A percentile compares a stretch with the other conserved stretches of the same genome.
phyloP scores from a whole-genome alignment of 2,329 filamentous ascomycete species.

The Sporothrix schenckii region DNA sequence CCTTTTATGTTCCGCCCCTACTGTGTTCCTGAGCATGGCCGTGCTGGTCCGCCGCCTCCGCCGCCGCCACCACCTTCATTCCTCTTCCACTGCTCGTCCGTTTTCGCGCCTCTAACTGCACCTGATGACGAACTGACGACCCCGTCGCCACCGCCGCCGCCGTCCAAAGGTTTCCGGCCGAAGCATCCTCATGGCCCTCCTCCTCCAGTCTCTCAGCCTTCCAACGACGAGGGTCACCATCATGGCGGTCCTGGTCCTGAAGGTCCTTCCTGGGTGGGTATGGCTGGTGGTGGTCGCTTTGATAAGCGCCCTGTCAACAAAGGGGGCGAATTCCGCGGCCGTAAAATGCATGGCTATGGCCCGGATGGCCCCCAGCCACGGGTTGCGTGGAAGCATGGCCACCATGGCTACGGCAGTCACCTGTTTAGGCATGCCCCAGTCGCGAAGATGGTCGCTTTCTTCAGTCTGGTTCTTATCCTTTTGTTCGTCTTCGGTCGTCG shows the following conservation, averaged over 20 bases:
- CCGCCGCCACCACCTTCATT: constrained; percentile 32
- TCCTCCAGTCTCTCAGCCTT: constrained; percentile 23
- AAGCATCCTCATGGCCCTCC: constrained; percentile 32
- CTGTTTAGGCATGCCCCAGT: not conserved
- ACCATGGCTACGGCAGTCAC: not conserved
- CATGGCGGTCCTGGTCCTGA: constrained; percentile 16
- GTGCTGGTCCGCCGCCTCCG: constrained; percentile 9
- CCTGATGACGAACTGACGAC: not conserved
- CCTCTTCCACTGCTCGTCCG: constrained; percentile 37
- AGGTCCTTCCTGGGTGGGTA: constrained; percentile 9
- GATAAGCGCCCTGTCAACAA: not conserved
- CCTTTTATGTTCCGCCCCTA: constrained; percentile 12
- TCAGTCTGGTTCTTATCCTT: constrained; percentile 38
- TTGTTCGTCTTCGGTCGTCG: constrained; percentile 39
- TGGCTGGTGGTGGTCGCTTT: not conserved
- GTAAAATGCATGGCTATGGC: constrained; percentile 23
- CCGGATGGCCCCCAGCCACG: constrained; percentile 2
- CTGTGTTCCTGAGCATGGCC: constrained; percentile 23
- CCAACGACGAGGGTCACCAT: not conserved
- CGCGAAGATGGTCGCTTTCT: constrained; percentile 26
- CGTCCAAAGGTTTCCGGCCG: not conserved
- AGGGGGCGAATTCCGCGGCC: constrained; percentile 23
- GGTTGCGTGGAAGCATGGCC: constrained; percentile 15
- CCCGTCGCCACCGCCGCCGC: constrained; percentile 6
- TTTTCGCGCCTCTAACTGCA: constrained; percentile 10